These are phyloP conservation scores for Diplodia corticola DNA, from an alignment of 2,329 filamentous ascomycete species.

Conservation along the genomic window DNA sequence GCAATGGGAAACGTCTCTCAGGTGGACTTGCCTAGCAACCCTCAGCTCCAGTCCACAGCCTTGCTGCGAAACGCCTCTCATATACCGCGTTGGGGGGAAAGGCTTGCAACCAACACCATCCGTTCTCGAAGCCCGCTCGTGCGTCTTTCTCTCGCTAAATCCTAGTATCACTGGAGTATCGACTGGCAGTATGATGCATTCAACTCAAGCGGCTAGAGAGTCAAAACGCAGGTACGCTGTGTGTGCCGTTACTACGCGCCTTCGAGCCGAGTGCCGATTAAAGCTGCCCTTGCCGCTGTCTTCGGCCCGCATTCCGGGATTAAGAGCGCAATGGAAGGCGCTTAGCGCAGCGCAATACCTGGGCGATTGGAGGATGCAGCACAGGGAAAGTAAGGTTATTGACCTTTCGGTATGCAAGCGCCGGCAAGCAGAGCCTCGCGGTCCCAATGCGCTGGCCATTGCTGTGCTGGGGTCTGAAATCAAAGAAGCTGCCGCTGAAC, in stretches of 20 bases:
- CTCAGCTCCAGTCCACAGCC: no score
- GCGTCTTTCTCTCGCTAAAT: not conserved
- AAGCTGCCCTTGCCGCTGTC: not conserved
- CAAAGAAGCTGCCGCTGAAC: not conserved
- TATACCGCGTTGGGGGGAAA: not conserved
- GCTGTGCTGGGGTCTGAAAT: not conserved
- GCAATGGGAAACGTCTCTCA: no score
- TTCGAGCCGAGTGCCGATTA: not conserved
- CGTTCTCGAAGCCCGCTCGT: not conserved
- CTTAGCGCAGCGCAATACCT: not conserved
- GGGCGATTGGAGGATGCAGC: not conserved
- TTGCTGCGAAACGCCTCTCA: no score
- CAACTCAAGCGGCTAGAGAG: not conserved
- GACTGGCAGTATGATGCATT: not conserved
- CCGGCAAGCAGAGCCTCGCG: not conserved
- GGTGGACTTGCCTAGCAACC: no score
- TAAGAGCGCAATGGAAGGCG: not conserved
- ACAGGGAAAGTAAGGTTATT: not conserved
- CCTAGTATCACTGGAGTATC: not conserved
- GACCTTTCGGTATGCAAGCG: not conserved
- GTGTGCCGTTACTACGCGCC: not conserved
- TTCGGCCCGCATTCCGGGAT: not conserved
- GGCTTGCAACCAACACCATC: not conserved
- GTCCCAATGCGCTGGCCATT: not conserved
- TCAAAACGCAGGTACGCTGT: not conserved